These are phyloP conservation scores for Hirsutella minnesotensis DNA, from an alignment of 2,329 filamentous ascomycete species.

Conservation along the genomic window DNA sequence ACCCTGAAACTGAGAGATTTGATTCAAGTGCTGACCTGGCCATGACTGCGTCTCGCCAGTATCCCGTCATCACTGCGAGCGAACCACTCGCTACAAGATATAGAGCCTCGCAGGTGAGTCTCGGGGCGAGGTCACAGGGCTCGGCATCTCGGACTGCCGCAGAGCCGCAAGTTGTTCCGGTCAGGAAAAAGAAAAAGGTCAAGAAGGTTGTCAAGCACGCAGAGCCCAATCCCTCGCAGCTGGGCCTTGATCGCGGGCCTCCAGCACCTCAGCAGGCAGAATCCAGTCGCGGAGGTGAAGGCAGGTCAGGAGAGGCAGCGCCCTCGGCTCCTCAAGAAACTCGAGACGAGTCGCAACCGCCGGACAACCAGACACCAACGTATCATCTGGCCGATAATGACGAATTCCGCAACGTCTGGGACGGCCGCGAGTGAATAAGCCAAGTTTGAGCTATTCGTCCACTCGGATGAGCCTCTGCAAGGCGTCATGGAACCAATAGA, in stretches of 20 bases:
- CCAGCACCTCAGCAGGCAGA: slow-evolving; percentile 3
- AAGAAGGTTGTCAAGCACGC: slow-evolving; percentile 23
- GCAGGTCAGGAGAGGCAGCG: slow-evolving; percentile 8
- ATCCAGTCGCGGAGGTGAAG: slow-evolving; percentile 1
- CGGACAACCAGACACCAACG: slow-evolving; percentile 6
- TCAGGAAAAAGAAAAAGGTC: slow-evolving; percentile 25
- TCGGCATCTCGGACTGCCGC: slow-evolving; percentile 11
- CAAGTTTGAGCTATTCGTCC: neutral
- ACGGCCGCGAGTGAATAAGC: neutral
- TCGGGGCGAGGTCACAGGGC: slow-evolving; percentile 15
- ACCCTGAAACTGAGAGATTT: no score
- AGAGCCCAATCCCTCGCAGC: slow-evolving; percentile 16
- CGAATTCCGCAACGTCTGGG: slow-evolving; percentile 36
- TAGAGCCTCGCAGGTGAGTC: slow-evolving; percentile 19
- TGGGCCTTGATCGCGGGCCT: slow-evolving; percentile 14
- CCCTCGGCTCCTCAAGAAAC: slow-evolving; percentile 1
- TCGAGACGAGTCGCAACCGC: slow-evolving; percentile 4
- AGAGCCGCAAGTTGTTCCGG: slow-evolving; percentile 15
- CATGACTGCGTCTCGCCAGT: slow-evolving; percentile 37
- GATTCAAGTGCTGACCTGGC: neutral
- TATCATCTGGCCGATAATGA: slow-evolving; percentile 25
- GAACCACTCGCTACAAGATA: slow-evolving; percentile 62
- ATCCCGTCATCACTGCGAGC: slow-evolving; percentile 79
- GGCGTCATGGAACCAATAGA: neutral
- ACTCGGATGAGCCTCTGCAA: neutral